Conservation (phyloP, 1,284 basidiomycete genomes). For the Heterobasidion occidentale region DNA sequence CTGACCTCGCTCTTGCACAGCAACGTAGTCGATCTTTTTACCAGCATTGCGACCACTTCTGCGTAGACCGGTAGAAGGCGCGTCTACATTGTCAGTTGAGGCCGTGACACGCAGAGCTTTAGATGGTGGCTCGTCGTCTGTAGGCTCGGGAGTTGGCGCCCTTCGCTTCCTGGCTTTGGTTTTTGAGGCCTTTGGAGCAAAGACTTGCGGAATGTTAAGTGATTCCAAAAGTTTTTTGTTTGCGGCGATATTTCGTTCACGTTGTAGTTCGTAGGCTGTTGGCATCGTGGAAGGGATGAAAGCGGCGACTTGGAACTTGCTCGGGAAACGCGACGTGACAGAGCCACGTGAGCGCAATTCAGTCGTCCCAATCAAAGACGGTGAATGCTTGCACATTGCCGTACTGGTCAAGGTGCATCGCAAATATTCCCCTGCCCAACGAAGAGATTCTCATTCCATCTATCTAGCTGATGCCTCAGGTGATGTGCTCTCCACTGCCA, state of each 20-base stretch:
- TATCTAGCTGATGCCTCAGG: no score
- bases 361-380: no score
- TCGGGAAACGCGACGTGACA: background rate
- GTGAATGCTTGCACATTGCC: no score
- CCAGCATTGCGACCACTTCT: constrained; percentile 59
- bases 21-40: constrained; percentile 47
- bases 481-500: no score
- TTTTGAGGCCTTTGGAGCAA: constrained; percentile 5
- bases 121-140: background rate
- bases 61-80: constrained; percentile 27
- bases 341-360: background rate
- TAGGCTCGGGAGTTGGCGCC: constrained; percentile 16
- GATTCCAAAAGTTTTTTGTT: constrained; percentile 36
- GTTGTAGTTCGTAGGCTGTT: constrained; percentile 35
- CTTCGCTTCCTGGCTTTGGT: constrained; percentile 29
- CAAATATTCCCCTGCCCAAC: no score
- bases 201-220: constrained; percentile 26
- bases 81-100: background rate
- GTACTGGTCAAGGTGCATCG: no score
- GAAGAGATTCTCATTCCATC: no score
- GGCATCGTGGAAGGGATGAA: constrained; percentile 6
- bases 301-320: background rate
- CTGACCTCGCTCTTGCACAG: constrained; percentile 15
- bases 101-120: background rate
- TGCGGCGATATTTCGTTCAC: constrained; percentile 38